Percentiles rank a stretch among this genome's conserved stretches.
Conservation (phyloP, 2,329 filamentous ascomycete genomes). For the Sordariomycetes sp. region DNA sequence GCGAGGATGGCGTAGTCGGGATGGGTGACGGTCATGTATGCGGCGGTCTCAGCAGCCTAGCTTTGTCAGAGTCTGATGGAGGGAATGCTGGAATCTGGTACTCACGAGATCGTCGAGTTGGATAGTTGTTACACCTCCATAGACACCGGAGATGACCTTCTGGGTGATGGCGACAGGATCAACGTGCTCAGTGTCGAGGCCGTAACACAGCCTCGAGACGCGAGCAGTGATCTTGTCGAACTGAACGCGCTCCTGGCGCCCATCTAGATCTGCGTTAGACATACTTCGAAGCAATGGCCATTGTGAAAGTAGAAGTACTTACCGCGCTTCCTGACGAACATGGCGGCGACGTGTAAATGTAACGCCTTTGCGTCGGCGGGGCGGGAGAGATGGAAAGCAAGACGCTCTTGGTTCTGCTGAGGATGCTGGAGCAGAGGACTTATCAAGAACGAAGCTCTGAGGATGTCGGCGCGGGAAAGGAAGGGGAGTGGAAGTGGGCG, state of each 20-base stretch:
- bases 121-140: constrained; percentile 92
- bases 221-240: constrained; percentile 99
- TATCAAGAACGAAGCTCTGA: too few relatives aligned
- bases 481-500: constrained; percentile 2
- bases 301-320: constrained; percentile 18
- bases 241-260: constrained; percentile 98
- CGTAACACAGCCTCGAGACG: constrained; percentile 95
- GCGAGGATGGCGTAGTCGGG: constrained; percentile 98
- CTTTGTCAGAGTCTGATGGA: too few relatives aligned
- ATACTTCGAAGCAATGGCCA: not conserved
- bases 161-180: constrained; percentile 97
- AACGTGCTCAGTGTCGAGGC: constrained; percentile 87
- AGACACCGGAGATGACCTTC: constrained; percentile 98
- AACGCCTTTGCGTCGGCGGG: constrained; percentile 10
- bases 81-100: too few relatives aligned
- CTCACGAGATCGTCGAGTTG: constrained; percentile 94
- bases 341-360: constrained; percentile 24
- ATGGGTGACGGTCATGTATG: constrained; percentile 99
- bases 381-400: constrained; percentile 10
- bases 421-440: not conserved
- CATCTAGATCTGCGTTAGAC: constrained; percentile 54
- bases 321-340: constrained; percentile 59
- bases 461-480: too few relatives aligned
- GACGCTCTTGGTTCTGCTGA: constrained; percentile 6
- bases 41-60: constrained; percentile 94